Evolutionary conservation across 305 asterid species (phyloP), one percentile per base, ranked within the genome.

Genomic region (Fraxinus nigra): DNA sequence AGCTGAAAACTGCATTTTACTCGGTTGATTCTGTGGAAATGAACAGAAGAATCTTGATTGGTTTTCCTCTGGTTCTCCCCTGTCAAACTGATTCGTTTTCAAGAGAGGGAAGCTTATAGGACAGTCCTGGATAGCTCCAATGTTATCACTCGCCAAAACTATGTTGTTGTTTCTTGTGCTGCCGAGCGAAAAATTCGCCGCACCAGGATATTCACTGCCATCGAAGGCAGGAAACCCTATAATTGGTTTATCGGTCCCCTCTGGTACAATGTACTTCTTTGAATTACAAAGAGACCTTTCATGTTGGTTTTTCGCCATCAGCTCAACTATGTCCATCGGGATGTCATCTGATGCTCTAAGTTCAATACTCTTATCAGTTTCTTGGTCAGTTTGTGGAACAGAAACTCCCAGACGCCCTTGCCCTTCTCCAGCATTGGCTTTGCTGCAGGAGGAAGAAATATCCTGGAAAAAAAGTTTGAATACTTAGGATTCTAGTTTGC

Each of bases 291-390:
- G 88, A 20, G 84, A 86, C 80, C 92, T 81, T 80, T 94, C 95
- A 14, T 81, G 91, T 75, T 91, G 95, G 70, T 91, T 88, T 85
- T 80, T 86, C 24, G 98, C 98, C 89, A 94, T 81, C 7, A 92
- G 84, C 78, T 93, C 97, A 16, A 91, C 98, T 67, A 96, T 91
- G 65, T 92, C 99, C 97, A 92, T 93, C 0, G 98, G 96, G 59
- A 92, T 90, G 46, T 93, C 98, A 80, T 96, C 97, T 11, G 97
- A 84, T 46, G 87, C 80, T 63, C 84, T 88, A 26, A 34, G 67
- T 65, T 86, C 89, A 56, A 51, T 65, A 32, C 79, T 81, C 35
- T 76, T 83, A 40, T 87, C 80, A 2, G 79, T 84, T 51, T 86
- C 84, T 67, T 83, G 87, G 78, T 76, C 73, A 70, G 1, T 80